phyloP scores from a whole-genome alignment of 1,284 basidiomycete genomes.

The Apiotrichum sp. region DNA sequence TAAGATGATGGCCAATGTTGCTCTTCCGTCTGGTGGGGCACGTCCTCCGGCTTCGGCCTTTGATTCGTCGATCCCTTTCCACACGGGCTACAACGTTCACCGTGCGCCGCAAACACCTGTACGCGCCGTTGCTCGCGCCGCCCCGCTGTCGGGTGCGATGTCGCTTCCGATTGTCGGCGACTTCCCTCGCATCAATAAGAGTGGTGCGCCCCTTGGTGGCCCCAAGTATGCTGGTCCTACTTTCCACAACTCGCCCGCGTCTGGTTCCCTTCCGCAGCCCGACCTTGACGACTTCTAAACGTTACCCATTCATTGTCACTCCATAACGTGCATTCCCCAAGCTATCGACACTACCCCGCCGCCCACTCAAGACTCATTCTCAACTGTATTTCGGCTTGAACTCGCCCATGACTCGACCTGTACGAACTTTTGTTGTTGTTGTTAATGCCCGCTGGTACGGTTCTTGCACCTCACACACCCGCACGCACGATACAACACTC shows the following conservation, averaged over 20 bases:
- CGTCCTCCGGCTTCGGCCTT: constrained; percentile 24
- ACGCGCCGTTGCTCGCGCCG: constrained; percentile 7
- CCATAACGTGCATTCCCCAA: not conserved
- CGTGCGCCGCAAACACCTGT: constrained; percentile 41
- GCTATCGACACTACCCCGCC: not conserved
- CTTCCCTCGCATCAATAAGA: constrained; percentile 34
- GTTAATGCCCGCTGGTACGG: not conserved
- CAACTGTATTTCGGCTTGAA: constrained; percentile 3
- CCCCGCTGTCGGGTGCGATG: constrained; percentile 2
- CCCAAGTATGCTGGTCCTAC: constrained; percentile 43
- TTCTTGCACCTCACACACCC: not conserved
- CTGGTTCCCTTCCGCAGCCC: constrained; percentile 36
- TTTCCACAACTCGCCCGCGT: constrained; percentile 45
- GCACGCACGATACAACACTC: not conserved
- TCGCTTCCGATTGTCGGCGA: constrained; percentile 25
- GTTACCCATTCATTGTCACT: not conserved
- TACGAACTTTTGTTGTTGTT: not conserved
- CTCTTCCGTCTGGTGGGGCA: not conserved
- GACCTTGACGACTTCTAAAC: constrained; percentile 42
- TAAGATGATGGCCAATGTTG: constrained; percentile 1
- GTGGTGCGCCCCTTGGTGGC: constrained; percentile 7
- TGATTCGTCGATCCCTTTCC: constrained; percentile 28
- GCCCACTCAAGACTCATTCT: not conserved
- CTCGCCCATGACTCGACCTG: not conserved
- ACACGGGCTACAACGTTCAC: constrained; percentile 38